These are phyloP conservation scores for Talaromyces liani DNA, from an alignment of 495 filamentous ascomycete species.

Conservation along the genomic window DNA sequence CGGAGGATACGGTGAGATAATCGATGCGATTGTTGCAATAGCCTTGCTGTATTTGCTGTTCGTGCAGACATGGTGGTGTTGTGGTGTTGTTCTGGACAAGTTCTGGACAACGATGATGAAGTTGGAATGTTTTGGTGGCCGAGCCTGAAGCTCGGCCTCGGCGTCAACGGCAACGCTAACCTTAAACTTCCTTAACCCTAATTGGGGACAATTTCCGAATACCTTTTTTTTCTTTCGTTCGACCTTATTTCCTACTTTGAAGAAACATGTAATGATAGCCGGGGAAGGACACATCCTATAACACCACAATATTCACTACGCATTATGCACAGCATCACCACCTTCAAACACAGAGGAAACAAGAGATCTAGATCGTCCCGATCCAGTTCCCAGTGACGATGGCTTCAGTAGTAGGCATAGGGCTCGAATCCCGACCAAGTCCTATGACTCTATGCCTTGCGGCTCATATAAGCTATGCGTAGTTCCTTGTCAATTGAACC, in stretches of 20 bases:
- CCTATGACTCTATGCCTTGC: background rate
- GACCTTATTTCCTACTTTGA: background rate
- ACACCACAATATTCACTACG: background rate
- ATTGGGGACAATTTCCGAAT: background rate
- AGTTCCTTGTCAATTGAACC: background rate
- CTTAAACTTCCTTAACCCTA: background rate
- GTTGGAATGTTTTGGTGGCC: background rate
- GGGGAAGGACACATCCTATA: background rate
- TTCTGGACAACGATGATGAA: background rate
- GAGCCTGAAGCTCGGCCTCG: background rate
- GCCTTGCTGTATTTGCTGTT: background rate
- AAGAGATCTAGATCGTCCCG: background rate
- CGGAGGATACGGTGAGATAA: background rate
- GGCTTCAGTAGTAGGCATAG: background rate
- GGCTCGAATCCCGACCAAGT: background rate
- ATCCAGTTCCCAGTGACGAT: background rate
- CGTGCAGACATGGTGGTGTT: background rate
- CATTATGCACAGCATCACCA: background rate
- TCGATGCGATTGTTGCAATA: background rate
- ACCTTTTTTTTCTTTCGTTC: background rate
- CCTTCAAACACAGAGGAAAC: background rate
- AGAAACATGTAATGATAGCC: background rate
- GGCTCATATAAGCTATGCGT: background rate
- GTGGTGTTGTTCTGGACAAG: background rate
- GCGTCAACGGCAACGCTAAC: background rate